Evolutionary conservation across 345 rosid genomes (phyloP).

Genomic region (Linum trigynum): DNA sequence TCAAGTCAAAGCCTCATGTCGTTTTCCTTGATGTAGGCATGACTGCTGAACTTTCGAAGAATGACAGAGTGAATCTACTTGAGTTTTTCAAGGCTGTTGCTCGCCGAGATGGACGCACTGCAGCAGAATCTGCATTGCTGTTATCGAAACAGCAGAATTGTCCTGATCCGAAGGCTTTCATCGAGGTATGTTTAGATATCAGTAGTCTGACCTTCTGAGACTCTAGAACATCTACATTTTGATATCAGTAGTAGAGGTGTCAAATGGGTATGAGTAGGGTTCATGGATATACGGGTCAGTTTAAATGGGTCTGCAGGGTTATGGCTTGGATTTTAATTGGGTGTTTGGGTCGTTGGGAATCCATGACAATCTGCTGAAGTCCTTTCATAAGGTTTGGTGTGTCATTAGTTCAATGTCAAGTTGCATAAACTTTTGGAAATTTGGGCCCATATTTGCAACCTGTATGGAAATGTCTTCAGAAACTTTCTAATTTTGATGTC

Average conservation of each 20-base stretch:
- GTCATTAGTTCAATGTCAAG: too few species aligned
- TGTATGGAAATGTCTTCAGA: too few species aligned
- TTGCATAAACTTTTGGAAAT: too few species aligned
- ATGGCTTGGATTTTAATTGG: too few species aligned
- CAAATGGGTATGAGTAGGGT: too few species aligned
- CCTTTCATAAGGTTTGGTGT: too few species aligned
- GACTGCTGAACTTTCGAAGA: constrained; percentile 95
- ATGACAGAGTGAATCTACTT: constrained; percentile 62
- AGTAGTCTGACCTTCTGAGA: not conserved
- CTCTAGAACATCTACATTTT: too few species aligned
- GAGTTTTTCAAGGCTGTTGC: constrained; percentile 95
- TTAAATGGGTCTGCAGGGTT: not conserved
- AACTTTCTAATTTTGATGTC: too few species aligned
- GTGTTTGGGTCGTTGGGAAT: not conserved
- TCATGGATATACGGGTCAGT: too few species aligned
- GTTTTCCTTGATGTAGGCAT: constrained; percentile 97
- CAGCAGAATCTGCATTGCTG: constrained; percentile 75
- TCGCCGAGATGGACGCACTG: constrained; percentile 77
- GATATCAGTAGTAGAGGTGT: too few species aligned
- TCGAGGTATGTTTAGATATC: constrained; percentile 35
- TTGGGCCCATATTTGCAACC: too few species aligned
- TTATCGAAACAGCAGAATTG: constrained; percentile 81
- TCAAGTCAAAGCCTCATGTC: constrained; percentile 83
- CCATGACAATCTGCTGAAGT: not conserved
- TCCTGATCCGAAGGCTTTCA: constrained; percentile 76